Conservation (phyloP, 2,329 filamentous ascomycete species). For the Venturia asperata region DNA sequence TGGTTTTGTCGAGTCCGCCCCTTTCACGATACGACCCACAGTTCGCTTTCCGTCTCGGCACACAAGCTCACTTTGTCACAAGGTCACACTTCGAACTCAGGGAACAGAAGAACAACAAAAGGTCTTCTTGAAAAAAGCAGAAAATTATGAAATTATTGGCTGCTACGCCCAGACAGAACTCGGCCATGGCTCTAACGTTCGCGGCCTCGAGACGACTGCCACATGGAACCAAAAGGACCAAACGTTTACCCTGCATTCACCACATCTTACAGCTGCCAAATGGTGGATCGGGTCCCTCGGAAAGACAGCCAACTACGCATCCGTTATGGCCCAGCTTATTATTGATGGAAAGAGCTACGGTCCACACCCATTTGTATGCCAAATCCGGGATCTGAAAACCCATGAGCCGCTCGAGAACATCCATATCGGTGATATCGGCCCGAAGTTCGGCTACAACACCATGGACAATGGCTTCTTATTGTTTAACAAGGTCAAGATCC, state of each 20-base stretch:
- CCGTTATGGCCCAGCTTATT: constrained; percentile 71
- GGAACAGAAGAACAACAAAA: constrained; percentile 67
- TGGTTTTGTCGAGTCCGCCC: constrained; percentile 30
- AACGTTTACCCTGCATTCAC: constrained; percentile 68
- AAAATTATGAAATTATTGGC: constrained; percentile 64
- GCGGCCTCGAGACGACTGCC: constrained; percentile 64
- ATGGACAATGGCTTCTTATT: constrained; percentile 78
- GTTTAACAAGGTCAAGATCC: constrained; percentile 71
- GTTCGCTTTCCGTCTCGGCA: neutral
- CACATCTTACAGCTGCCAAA: constrained; percentile 66
- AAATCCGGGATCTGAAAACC: constrained; percentile 62
- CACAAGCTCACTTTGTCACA: constrained; percentile 19
- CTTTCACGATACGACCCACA: constrained; percentile 36
- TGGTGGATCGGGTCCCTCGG: constrained; percentile 82
- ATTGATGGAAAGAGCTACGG: constrained; percentile 55
- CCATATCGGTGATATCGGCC: constrained; percentile 72
- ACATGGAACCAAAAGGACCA: constrained; percentile 68
- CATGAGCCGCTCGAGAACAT: constrained; percentile 62
- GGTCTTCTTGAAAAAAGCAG: constrained; percentile 61
- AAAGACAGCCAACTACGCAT: constrained; percentile 66
- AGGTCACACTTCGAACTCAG: constrained; percentile 64
- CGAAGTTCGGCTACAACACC: constrained; percentile 72
- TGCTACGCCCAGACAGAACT: constrained; percentile 78
- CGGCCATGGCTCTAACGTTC: constrained; percentile 72
- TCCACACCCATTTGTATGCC: constrained; percentile 72